Percentiles rank a stretch among this genome's conserved stretches.
phyloP scores from a whole-genome alignment of 495 filamentous ascomycete genomes.

The Saxispiralis lemnorum region DNA sequence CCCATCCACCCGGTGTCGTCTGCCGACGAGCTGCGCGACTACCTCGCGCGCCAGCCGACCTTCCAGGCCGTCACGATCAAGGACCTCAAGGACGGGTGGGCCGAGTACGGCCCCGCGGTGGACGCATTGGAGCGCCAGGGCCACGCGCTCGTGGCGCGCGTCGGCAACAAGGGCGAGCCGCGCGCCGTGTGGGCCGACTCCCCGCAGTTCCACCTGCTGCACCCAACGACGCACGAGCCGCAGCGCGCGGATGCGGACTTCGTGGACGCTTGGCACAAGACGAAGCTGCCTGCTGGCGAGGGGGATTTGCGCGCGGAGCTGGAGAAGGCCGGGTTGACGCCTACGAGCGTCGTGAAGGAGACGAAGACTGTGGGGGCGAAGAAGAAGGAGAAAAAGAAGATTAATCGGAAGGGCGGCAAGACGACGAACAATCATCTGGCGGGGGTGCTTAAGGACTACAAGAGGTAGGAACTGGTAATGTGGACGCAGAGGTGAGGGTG shows the following conservation, averaged over 20 bases:
- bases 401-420: constrained; percentile 54
- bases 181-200: constrained; percentile 81
- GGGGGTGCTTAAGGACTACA: constrained; percentile 69
- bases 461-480: too few species aligned
- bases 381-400: constrained; percentile 52
- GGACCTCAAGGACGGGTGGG: constrained; percentile 90
- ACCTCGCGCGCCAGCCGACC: constrained; percentile 66
- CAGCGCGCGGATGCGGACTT: constrained; percentile 72
- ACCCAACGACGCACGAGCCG: constrained; percentile 18
- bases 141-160: constrained; percentile 65
- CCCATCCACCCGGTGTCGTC: constrained; percentile 63
- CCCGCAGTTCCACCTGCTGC: constrained; percentile 23
- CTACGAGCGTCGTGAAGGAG: constrained; percentile 35
- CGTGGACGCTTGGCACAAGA: constrained; percentile 61
- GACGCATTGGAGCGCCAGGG: constrained; percentile 58
- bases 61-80: constrained; percentile 64
- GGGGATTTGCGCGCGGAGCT: constrained; percentile 53
- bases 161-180: constrained; percentile 80
- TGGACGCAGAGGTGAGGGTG: too few species aligned
- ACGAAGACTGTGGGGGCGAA: constrained; percentile 42
- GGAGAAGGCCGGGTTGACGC: constrained; percentile 21
- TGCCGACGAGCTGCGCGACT: constrained; percentile 54
- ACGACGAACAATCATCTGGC: constrained; percentile 88
- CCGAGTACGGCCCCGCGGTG: constrained; percentile 59
- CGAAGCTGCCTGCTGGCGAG: constrained; percentile 48